phyloP scores from a whole-genome alignment of 306 rosid species.

The Ormosia semicastrata region DNA sequence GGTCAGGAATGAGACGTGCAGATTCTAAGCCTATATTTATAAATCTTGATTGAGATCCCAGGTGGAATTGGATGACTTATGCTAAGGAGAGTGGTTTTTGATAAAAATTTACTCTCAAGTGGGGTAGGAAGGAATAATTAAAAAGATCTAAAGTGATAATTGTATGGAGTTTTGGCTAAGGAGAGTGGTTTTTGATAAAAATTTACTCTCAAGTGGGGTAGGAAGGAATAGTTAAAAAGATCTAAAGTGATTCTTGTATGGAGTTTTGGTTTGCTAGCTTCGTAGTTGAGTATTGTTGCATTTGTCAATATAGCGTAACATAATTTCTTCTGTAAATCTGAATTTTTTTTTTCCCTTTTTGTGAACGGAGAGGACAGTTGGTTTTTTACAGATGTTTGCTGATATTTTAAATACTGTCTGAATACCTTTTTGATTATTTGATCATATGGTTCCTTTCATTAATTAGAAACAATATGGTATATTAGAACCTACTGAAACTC shows the following conservation, averaged over 20 bases:
- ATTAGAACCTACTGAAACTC: background rate
- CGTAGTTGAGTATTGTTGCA: too few species aligned
- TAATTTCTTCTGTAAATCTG: too few species aligned
- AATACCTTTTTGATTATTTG: too few species aligned
- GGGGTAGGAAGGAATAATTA: constrained; percentile 11
- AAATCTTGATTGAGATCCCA: background rate
- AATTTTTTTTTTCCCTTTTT: too few species aligned
- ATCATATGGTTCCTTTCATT: too few species aligned
- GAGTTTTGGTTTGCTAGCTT: background rate
- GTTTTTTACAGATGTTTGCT: background rate
- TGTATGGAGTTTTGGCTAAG: too few species aligned
- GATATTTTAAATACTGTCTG: too few species aligned
- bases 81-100: background rate
- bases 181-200: background rate
- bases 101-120: background rate
- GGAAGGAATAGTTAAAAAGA: constrained; percentile 3
- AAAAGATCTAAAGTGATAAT: background rate
- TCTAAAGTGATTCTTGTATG: background rate
- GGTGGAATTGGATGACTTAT: background rate
- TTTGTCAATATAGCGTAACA: too few species aligned
- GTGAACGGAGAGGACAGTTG: background rate
- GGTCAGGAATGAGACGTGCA: background rate
- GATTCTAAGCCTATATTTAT: background rate
- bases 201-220: background rate
- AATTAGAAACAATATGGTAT: too few species aligned